Conservation (phyloP, 441 rosid species). For the Gossypium armourianum region DNA sequence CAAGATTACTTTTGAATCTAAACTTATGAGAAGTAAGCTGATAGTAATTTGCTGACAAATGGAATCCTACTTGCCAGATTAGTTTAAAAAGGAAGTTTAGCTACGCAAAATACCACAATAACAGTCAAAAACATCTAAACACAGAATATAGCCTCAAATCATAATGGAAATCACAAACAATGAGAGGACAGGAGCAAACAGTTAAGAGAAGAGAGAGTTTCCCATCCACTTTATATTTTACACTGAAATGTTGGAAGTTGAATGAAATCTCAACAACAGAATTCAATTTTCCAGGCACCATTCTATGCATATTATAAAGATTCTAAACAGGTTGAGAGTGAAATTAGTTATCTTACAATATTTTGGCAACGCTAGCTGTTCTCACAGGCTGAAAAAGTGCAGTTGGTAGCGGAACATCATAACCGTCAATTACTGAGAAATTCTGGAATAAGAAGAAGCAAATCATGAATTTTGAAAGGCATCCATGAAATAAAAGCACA, state of each 20-base stretch:
- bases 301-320: not conserved
- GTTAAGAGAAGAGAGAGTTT: not conserved
- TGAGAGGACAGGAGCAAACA: not conserved
- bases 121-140: not conserved
- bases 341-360: conserved; percentile 46
- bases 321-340: not conserved
- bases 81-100: not conserved
- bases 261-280: not conserved
- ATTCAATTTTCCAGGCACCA: not conserved
- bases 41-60: not conserved
- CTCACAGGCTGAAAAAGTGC: conserved; percentile 55
- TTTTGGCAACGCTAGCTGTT: conserved; percentile 39
- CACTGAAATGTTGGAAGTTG: not conserved
- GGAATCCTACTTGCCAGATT: not conserved
- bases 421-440: conserved; percentile 25
- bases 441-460: conserved; percentile 37
- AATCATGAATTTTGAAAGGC: conserved; percentile 15
- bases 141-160: not conserved
- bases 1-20: not conserved
- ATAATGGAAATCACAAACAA: not conserved
- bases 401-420: conserved; percentile 40
- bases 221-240: not conserved
- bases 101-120: not conserved
- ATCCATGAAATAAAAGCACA: not conserved
- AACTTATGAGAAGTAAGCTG: not conserved